phyloP scores from a whole-genome alignment of 768 basidiomycete genomes.

The Rhizopogon vesiculosus region DNA sequence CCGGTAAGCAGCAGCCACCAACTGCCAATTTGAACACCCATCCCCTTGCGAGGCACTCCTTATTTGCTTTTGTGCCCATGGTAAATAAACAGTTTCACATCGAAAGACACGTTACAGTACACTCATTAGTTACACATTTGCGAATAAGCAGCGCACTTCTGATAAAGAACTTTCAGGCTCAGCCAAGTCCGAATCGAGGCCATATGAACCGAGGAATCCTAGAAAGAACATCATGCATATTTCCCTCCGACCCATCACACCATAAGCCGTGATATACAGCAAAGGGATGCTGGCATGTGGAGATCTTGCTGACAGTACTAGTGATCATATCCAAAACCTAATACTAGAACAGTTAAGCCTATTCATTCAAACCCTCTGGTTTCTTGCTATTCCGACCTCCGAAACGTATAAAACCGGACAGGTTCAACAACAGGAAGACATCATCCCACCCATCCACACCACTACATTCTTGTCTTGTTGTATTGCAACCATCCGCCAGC shows the following conservation, averaged over 20 bases:
- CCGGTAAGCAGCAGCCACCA: neutral
- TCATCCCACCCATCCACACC: conserved; percentile 7
- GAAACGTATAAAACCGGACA: conserved; percentile 25
- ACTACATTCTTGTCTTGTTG: neutral
- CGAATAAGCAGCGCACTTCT: conserved; percentile 9
- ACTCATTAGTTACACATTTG: neutral
- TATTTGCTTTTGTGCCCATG: neutral
- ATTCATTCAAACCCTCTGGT: conserved; percentile 24
- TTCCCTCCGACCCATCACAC: conserved; percentile 11
- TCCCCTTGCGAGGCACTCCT: neutral
- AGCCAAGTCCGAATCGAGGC: conserved; percentile 19
- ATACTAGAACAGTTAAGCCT: conserved; percentile 21
- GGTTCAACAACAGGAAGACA: neutral
- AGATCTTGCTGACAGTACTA: conserved; percentile 7
- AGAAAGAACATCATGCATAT: conserved; percentile 15
- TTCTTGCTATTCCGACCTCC: conserved; percentile 17
- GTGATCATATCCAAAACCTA: conserved; percentile 16
- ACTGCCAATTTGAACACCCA: neutral
- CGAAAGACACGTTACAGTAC: neutral
- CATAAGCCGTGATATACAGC: conserved; percentile 19
- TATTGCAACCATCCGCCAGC: neutral
- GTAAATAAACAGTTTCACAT: neutral
- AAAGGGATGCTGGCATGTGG: conserved; percentile 18
- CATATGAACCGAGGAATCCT: conserved; percentile 8
- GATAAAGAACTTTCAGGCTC: conserved; percentile 21